A percentile compares a stretch with the other conserved stretches of the same genome.
Evolutionary conservation across 2,329 filamentous ascomycete species (phyloP).

Genomic region (Remersonia thermophila): DNA sequence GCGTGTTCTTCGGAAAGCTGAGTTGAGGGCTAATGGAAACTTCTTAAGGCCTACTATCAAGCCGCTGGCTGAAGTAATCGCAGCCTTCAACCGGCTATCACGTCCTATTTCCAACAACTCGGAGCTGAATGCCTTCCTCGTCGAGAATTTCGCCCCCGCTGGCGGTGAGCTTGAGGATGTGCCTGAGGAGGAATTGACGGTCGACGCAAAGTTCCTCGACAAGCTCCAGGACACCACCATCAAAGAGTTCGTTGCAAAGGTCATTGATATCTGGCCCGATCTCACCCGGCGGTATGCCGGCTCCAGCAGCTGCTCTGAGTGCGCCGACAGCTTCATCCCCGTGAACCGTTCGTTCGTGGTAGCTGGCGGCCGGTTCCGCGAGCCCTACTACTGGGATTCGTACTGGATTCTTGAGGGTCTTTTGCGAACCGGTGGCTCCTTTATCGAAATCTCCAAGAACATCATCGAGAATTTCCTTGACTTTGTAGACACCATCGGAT

Average conservation of each 20-base stretch:
- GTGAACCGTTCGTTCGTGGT: conserved; percentile 58
- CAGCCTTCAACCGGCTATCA: conserved; percentile 45
- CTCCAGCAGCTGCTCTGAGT: conserved; percentile 41
- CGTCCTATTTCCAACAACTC: conserved; percentile 53
- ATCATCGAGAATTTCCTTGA: conserved; percentile 61
- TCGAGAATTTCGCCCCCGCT: conserved; percentile 49
- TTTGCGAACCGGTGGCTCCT: conserved; percentile 50
- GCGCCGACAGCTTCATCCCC: conserved; percentile 53
- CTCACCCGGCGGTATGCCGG: conserved; percentile 48
- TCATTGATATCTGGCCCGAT: conserved; percentile 59
- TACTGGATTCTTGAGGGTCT: conserved; percentile 58
- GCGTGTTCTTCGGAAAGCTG: neutral
- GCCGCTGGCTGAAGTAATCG: conserved; percentile 47
- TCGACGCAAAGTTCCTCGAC: conserved; percentile 45
- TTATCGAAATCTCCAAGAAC: conserved; percentile 50
- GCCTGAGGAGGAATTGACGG: conserved; percentile 36
- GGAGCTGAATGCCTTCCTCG: conserved; percentile 48
- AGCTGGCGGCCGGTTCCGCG: conserved; percentile 57
- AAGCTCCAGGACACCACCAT: conserved; percentile 45
- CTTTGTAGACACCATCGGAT: conserved; percentile 50
- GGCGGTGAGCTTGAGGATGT: conserved; percentile 50
- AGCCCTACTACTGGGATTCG: conserved; percentile 61
- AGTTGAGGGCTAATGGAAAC: conserved; percentile 8
- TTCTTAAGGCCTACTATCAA: conserved; percentile 42
- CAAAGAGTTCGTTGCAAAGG: conserved; percentile 47